Evolutionary conservation across 371 early-diverging fungal species (phyloP).

Genomic region (Mucor ambiguus): DNA sequence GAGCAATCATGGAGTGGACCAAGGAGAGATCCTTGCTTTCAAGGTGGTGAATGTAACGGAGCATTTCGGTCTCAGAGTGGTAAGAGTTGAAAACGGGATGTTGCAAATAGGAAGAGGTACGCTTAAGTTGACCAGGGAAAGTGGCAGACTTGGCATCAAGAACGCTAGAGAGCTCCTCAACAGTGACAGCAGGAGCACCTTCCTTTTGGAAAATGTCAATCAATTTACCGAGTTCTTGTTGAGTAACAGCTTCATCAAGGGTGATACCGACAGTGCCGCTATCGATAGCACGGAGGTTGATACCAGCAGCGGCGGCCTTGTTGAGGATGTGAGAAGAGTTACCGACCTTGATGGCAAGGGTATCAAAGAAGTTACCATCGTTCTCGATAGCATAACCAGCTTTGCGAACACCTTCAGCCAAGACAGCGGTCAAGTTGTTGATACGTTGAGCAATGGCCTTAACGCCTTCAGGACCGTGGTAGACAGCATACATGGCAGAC

Average conservation of each 20-base stretch:
- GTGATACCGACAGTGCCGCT: conserved; percentile 78
- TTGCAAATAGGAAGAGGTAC: conserved; percentile 77
- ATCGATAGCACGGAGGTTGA: conserved; percentile 89
- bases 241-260: conserved; percentile 89
- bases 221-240: conserved; percentile 78
- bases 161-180: conserved; percentile 48
- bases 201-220: conserved; percentile 71
- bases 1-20: conserved; percentile 97
- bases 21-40: conserved; percentile 96
- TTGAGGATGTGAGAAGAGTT: conserved; percentile 65
- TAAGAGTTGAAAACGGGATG: conserved; percentile 93
- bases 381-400: conserved; percentile 82
- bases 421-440: conserved; percentile 81
- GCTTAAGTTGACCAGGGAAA: conserved; percentile 68
- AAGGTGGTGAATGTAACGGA: conserved; percentile 91
- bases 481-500: conserved; percentile 95
- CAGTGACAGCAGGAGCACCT: conserved; percentile 48
- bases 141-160: conserved; percentile 44
- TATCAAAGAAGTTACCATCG: conserved; percentile 88
- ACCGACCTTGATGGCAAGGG: conserved; percentile 79
- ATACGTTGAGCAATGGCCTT: conserved; percentile 89
- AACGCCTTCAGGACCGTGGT: conserved; percentile 95
- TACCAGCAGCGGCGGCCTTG: conserved; percentile 73
- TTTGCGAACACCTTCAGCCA: conserved; percentile 74
- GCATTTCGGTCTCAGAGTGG: conserved; percentile 99